Conservation (phyloP, 352 stramenopile species). For the Globisporangium perplexum region DNA sequence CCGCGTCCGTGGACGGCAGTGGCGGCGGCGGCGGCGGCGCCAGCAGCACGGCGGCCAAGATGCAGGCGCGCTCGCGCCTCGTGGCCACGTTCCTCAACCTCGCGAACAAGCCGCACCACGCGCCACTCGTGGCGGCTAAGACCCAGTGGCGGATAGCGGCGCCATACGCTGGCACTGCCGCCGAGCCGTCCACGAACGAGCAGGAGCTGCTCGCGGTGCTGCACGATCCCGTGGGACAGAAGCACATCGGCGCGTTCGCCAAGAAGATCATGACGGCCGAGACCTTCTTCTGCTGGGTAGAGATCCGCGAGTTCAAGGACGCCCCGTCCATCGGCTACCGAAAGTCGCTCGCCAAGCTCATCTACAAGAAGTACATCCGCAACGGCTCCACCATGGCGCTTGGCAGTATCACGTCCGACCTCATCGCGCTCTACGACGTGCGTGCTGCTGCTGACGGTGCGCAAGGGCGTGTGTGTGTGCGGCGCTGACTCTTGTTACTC, state of each 20-base stretch:
- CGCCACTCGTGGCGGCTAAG: constrained; percentile 65
- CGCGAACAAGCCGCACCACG: constrained; percentile 58
- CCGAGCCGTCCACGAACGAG: constrained; percentile 51
- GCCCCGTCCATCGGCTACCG: constrained; percentile 60
- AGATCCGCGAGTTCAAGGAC: constrained; percentile 80
- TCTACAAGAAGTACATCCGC: constrained; percentile 85
- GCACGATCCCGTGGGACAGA: constrained; percentile 73
- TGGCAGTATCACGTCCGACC: constrained; percentile 65
- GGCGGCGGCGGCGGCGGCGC: not conserved
- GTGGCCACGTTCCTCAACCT: constrained; percentile 43
- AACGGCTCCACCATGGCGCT: constrained; percentile 68
- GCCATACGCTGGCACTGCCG: constrained; percentile 32
- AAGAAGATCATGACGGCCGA: constrained; percentile 83
- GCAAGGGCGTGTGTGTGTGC: too few relatives aligned
- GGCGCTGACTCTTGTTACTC: too few relatives aligned
- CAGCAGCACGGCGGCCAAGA: constrained; percentile 8
- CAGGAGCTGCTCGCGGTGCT: constrained; percentile 67
- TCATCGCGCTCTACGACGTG: constrained; percentile 67
- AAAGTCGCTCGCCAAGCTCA: constrained; percentile 73
- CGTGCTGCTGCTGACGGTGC: constrained; percentile 2
- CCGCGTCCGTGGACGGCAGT: constrained; percentile 27
- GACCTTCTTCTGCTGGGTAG: constrained; percentile 84
- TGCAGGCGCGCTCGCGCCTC: constrained; percentile 47
- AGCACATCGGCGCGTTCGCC: constrained; percentile 72
- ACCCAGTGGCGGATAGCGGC: constrained; percentile 74